phyloP scores from a whole-genome alignment of 2,329 filamentous ascomycete species.

The Didymella exigua region DNA sequence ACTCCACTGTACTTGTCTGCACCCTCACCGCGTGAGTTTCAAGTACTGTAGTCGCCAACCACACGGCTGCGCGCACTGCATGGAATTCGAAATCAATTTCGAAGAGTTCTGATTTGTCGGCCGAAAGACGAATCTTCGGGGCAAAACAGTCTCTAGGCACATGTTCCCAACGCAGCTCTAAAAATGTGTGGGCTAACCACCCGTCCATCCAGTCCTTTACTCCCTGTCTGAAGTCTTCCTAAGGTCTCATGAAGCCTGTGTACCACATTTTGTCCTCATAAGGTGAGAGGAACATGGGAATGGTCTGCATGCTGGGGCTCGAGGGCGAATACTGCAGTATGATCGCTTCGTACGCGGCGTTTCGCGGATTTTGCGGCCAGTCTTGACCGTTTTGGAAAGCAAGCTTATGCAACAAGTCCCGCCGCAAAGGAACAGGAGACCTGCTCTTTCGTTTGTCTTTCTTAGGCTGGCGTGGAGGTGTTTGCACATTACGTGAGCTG shows the following conservation, averaged over 20 bases:
- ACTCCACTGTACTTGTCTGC: neutral
- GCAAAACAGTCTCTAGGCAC: neutral
- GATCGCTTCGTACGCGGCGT: neutral
- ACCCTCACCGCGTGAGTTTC: neutral
- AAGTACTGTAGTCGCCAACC: constrained; percentile 12
- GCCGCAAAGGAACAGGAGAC: neutral
- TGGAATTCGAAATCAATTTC: constrained; percentile 16
- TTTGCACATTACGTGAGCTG: neutral
- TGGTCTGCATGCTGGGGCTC: neutral
- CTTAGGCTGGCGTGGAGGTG: neutral
- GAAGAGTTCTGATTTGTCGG: neutral
- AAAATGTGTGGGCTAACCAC: constrained; percentile 1
- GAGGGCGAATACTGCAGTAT: neutral
- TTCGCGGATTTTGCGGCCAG: neutral
- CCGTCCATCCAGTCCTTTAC: constrained; percentile 6
- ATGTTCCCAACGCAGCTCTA: neutral
- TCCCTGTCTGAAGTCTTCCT: constrained; percentile 12
- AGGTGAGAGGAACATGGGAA: constrained; percentile 1
- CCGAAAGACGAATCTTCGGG: neutral
- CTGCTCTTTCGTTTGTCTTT: neutral
- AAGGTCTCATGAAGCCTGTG: constrained; percentile 22
- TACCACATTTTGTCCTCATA: constrained; percentile 21
- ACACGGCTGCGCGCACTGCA: constrained; percentile 7
- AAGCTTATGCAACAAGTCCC: neutral
- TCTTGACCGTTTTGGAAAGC: neutral